These are phyloP conservation scores for Alternaria novae-zelandiae DNA, from an alignment of 2,329 filamentous ascomycete species.

Conservation along the genomic window DNA sequence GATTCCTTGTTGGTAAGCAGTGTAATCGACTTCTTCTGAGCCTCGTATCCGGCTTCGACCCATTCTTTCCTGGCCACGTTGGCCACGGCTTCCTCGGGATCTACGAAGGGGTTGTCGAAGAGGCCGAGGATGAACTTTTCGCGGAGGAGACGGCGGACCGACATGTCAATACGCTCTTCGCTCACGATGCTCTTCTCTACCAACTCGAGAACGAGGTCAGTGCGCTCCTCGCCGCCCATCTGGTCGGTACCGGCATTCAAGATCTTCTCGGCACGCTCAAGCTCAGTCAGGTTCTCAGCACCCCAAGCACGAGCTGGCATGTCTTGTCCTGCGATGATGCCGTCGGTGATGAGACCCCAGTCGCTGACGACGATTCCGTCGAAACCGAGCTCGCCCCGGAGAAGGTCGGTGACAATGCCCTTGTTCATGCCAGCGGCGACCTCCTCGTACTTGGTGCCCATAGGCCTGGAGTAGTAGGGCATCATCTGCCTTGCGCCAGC, in stretches of 20 bases:
- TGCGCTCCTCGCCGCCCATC: conserved; percentile 58
- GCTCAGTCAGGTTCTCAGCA: conserved; percentile 53
- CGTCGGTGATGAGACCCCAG: conserved; percentile 61
- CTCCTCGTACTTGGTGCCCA: conserved; percentile 55
- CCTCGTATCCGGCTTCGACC: conserved; percentile 44
- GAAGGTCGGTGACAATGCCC: conserved; percentile 57
- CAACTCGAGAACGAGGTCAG: conserved; percentile 58
- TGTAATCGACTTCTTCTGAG: conserved; percentile 48
- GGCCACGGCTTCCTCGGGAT: conserved; percentile 50
- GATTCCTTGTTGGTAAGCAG: conserved; percentile 46
- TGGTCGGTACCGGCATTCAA: conserved; percentile 61
- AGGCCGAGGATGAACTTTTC: conserved; percentile 62
- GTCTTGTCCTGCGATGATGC: conserved; percentile 51
- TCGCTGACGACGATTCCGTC: conserved; percentile 60
- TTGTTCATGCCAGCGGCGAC: conserved; percentile 62
- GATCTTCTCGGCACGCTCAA: conserved; percentile 53
- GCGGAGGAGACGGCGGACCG: conserved; percentile 54
- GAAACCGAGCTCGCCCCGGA: conserved; percentile 58
- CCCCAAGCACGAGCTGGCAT: conserved; percentile 61
- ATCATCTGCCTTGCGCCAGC: conserved; percentile 60
- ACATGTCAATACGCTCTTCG: conserved; percentile 55
- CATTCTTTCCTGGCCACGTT: conserved; percentile 57
- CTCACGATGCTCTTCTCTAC: conserved; percentile 51
- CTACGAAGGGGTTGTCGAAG: conserved; percentile 60
- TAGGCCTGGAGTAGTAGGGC: conserved; percentile 59